phyloP scores from a whole-genome alignment of 139 green algal genomes.

The Auxenochlorella pyrenoidosa region DNA sequence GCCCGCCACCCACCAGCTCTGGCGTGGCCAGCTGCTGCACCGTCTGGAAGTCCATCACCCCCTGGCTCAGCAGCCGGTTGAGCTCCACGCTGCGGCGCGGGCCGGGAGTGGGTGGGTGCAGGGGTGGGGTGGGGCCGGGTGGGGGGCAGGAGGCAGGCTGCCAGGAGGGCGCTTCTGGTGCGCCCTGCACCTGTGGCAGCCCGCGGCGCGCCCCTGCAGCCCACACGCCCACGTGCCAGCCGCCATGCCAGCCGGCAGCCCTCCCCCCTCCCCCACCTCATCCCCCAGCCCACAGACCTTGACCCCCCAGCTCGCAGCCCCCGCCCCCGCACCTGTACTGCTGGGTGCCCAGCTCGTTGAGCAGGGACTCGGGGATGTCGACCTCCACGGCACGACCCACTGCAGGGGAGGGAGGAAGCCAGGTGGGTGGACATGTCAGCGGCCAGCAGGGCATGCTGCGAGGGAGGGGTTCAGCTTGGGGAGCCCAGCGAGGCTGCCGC shows the following conservation, averaged over 20 bases:
- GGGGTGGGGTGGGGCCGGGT: background rate
- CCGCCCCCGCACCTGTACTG: conserved; percentile 47
- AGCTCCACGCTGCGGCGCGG: conserved; percentile 26
- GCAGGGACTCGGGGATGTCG: conserved; percentile 52
- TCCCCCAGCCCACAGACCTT: background rate
- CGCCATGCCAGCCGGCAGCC: too few species aligned
- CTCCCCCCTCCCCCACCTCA: too few species aligned
- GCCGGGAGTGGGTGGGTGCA: background rate
- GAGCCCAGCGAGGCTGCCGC: too few species aligned
- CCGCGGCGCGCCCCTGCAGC: too few species aligned
- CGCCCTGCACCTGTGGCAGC: too few species aligned
- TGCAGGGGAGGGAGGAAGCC: background rate
- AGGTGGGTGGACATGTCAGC: too few species aligned
- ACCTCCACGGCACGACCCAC: conserved; percentile 46
- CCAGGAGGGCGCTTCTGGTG: too few species aligned
- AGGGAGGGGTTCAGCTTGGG: too few species aligned
- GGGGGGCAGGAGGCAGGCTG: background rate
- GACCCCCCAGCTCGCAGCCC: background rate
- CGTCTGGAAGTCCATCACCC: conserved; percentile 50
- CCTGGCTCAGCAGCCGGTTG: conserved; percentile 37
- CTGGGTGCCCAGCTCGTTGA: conserved; percentile 52
- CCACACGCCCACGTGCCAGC: too few species aligned
- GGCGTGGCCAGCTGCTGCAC: conserved; percentile 58
- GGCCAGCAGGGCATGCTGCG: too few species aligned
- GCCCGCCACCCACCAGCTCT: conserved; percentile 29